Percentiles rank a stretch among this genome's conserved stretches.
phyloP scores from a whole-genome alignment of 169 alveolate genomes.

The Plasmodium relictum region DNA sequence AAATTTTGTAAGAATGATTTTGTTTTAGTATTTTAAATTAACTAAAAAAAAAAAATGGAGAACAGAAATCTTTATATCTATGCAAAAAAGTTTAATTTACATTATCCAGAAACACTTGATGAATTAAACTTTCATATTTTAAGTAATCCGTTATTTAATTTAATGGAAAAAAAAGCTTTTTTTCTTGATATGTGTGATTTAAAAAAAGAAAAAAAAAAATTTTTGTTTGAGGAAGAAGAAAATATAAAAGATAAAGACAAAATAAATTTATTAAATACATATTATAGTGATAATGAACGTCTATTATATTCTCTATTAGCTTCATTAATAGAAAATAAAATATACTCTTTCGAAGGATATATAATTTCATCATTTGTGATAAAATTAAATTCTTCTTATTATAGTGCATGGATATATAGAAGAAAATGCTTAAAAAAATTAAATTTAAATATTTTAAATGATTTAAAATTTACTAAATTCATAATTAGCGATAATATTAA shows the following conservation, averaged over 20 bases:
- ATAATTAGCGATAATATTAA: slow-evolving; percentile 52
- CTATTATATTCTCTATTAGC: slow-evolving; percentile 36
- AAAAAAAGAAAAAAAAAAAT: slow-evolving; percentile 24
- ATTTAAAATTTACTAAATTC: slow-evolving; percentile 49
- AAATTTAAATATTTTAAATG: slow-evolving; percentile 58
- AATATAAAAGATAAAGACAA: slow-evolving; percentile 21
- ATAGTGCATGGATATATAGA: slow-evolving; percentile 75
- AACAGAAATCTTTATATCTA: slow-evolving; percentile 14
- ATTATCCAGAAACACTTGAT: slow-evolving; percentile 30
- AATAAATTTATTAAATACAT: slow-evolving; percentile 38
- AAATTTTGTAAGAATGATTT: too few relatives aligned
- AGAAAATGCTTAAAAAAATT: slow-evolving; percentile 61
- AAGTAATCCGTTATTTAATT: slow-evolving; percentile 12
- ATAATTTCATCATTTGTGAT: slow-evolving; percentile 48
- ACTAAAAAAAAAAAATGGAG: slow-evolving; percentile 22
- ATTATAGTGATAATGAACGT: slow-evolving; percentile 52
- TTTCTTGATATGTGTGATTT: slow-evolving; percentile 23
- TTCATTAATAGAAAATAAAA: slow-evolving; percentile 51
- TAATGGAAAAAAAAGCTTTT: slow-evolving; percentile 1
- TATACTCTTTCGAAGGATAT: slow-evolving; percentile 70
- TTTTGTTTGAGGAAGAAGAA: slow-evolving; percentile 12
- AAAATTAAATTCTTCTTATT: slow-evolving; percentile 56
- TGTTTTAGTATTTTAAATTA: too few relatives aligned
- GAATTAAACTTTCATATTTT: slow-evolving; percentile 6
- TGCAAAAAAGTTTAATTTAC: slow-evolving; percentile 21